Conservation (phyloP, 2,329 filamentous ascomycete species). For the Colletotrichum neosansevieriae region DNA sequence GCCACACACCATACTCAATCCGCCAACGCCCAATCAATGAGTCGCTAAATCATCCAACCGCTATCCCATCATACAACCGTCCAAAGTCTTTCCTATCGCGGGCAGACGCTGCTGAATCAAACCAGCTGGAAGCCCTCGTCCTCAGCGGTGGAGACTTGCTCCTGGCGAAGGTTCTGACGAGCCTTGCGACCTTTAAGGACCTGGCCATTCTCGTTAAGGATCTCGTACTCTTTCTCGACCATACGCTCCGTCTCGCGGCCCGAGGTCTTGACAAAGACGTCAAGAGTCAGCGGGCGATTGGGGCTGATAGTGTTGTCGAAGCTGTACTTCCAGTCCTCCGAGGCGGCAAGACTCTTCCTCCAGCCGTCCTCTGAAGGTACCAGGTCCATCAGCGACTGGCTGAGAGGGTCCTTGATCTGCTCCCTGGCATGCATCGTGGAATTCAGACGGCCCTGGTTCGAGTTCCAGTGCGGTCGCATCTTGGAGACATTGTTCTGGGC, state of each 20-base stretch:
- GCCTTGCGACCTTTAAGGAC: slow-evolving; percentile 58
- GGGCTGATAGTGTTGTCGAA: slow-evolving; percentile 57
- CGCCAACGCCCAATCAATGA: slow-evolving; percentile 20
- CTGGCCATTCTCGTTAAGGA: slow-evolving; percentile 59
- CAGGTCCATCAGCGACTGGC: slow-evolving; percentile 51
- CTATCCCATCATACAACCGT: slow-evolving; percentile 3
- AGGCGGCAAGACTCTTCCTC: slow-evolving; percentile 30
- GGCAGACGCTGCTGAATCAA: slow-evolving; percentile 33
- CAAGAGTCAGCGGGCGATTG: slow-evolving; percentile 54
- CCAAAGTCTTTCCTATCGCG: background rate
- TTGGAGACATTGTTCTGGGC: slow-evolving; percentile 54
- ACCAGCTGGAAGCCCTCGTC: slow-evolving; percentile 59
- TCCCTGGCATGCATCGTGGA: slow-evolving; percentile 49
- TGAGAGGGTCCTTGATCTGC: slow-evolving; percentile 53
- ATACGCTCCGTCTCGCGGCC: slow-evolving; percentile 57
- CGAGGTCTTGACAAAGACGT: slow-evolving; percentile 52
- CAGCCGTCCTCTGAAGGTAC: slow-evolving; percentile 42
- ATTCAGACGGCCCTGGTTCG: slow-evolving; percentile 48
- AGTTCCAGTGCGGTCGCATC: slow-evolving; percentile 43
- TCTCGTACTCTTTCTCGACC: slow-evolving; percentile 62
- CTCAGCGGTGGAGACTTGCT: slow-evolving; percentile 43
- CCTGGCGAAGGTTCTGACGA: slow-evolving; percentile 54
- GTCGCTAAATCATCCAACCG: background rate
- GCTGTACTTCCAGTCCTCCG: slow-evolving; percentile 57
- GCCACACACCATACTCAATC: slow-evolving; percentile 11